Evolutionary conservation across 306 rosid species (phyloP).

Genomic region (Castanea crenata): DNA sequence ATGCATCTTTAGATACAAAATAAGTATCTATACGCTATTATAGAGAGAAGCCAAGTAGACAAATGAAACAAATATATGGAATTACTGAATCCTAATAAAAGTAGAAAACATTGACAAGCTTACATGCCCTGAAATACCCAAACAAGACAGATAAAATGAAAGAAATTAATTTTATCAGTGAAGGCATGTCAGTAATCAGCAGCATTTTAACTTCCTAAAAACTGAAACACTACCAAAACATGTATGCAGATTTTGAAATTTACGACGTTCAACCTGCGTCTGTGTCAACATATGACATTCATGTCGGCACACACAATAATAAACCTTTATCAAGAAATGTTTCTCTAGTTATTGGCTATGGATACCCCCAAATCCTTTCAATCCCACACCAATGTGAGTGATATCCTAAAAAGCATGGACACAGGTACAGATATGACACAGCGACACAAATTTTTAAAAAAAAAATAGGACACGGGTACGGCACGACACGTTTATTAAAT

Average conservation of each 20-base stretch:
- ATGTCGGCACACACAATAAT: background rate
- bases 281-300: background rate
- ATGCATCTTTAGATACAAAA: background rate
- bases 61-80: conserved; percentile 7
- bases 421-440: too few relatives aligned
- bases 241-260: too few relatives aligned
- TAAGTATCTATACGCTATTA: background rate
- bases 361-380: background rate
- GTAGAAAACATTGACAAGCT: conserved; percentile 2
- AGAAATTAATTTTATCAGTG: background rate
- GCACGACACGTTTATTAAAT: too few relatives aligned
- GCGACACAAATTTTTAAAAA: too few relatives aligned
- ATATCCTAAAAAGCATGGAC: too few relatives aligned
- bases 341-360: background rate
- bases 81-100: conserved; percentile 5
- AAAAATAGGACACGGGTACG: too few relatives aligned
- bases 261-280: background rate
- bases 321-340: background rate
- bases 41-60: background rate
- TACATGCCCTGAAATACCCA: background rate
- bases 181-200: background rate
- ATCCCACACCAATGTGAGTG: background rate
- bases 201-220: background rate
- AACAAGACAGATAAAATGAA: background rate
- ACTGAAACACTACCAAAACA: too few relatives aligned